Evolutionary conservation across 106 monocot genomes (phyloP).

Genomic region (Gastrodia elata): DNA sequence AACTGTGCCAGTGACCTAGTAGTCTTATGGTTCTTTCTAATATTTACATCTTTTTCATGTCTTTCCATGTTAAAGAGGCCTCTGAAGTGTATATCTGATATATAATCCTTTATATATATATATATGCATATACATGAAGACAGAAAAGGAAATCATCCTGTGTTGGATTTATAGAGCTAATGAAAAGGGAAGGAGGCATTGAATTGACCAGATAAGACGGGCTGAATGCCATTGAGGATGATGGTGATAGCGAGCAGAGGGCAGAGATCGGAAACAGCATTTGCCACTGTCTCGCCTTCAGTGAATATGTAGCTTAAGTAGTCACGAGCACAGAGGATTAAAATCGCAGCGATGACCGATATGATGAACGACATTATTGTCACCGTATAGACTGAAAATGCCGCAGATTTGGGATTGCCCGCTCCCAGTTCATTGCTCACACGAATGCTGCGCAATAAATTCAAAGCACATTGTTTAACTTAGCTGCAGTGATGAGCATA

Average conservation of each 20-base stretch:
- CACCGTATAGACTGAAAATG: slow-evolving; percentile 74
- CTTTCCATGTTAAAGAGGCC: too few relatives aligned
- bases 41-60: too few relatives aligned
- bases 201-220: slow-evolving; percentile 64
- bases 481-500: too few relatives aligned
- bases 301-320: slow-evolving; percentile 77
- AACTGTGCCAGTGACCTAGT: too few relatives aligned
- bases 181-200: background rate
- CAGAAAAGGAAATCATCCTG: background rate
- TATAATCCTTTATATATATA: too few relatives aligned
- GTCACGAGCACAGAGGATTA: slow-evolving; percentile 44
- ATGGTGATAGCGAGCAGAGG: slow-evolving; percentile 69
- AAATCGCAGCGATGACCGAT: slow-evolving; percentile 22
- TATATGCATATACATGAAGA: too few relatives aligned
- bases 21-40: too few relatives aligned
- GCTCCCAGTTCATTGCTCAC: slow-evolving; percentile 95
- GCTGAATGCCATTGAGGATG: slow-evolving; percentile 80
- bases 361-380: slow-evolving; percentile 36
- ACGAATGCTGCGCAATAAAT: slow-evolving; percentile 41
- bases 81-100: too few relatives aligned
- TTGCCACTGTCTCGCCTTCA: slow-evolving; percentile 58
- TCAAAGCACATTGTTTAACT: background rate
- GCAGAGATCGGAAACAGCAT: slow-evolving; percentile 68
- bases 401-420: slow-evolving; percentile 65
- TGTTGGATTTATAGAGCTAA: background rate